Evolutionary conservation across 2,329 filamentous ascomycete genomes (phyloP), one percentile per base, ranked within the genome.

Genomic region (Xylaria arbuscula): DNA sequence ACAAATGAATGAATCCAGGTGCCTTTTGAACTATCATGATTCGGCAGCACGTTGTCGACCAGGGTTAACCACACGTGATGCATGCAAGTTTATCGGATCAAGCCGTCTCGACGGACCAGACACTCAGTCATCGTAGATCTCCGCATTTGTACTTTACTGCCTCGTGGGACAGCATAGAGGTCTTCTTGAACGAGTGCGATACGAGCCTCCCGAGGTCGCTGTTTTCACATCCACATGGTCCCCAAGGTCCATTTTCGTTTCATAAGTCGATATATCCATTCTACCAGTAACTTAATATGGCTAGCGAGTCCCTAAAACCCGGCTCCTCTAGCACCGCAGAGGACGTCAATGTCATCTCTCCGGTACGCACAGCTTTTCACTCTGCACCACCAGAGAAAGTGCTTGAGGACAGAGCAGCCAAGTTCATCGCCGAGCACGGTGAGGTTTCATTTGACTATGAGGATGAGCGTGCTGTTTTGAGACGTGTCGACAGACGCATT

Each of bases 401-500:
- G 9, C 63, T 67, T 28, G 72, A 71, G 24, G 83, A 85, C 54
- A 83, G 81, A 66, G 83, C 83, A 4, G 83, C 82, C 5, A 76
- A 81, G 53, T 85, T 84, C 68, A 78, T 85, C 13, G 80, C 78
- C 10, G 77, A 78, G 32, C 80, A 82, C 53, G 80, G 78, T 51
- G 76, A 79, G 36, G 76, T 79, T 5, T 73, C 77, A 0, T 87
- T 86, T 70, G 82, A 80, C 0, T 83, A 82, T 64, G 83, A 86
- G 47, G 85, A 87, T 72, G 85, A 87, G 70, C 81, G 80, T n/a
- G 76, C 72, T 1, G 81, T 83, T 3, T 70, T 84, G n/a, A 77
- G 76, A 24, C 79, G 78, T n/a, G 86, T 88, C 55, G 85, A 88
- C 70, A 70, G 76, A 10, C 83, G 83, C 0, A 79, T 88, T 8